A percentile compares a stretch with the other conserved stretches of the same genome.
phyloP scores from a whole-genome alignment of 2,329 filamentous ascomycete species.

The Samsoniella hepiali region DNA sequence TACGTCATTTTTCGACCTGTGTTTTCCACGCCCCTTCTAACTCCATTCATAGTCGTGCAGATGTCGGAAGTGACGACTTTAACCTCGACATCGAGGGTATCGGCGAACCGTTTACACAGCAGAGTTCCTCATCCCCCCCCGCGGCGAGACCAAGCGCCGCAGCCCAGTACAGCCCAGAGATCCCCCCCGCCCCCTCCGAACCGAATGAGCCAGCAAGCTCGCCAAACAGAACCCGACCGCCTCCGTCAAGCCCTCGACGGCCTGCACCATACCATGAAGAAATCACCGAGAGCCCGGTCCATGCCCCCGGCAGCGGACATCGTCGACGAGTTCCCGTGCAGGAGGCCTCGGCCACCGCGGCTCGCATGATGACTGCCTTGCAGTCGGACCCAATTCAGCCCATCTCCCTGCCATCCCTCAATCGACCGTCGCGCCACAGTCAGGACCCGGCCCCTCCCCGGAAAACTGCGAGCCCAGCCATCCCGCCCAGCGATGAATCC shows the following conservation, averaged over 20 bases:
- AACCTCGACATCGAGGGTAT: constrained; percentile 48
- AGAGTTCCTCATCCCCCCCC: not conserved
- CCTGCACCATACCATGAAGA: not conserved
- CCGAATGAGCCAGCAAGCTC: not conserved
- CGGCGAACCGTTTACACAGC: constrained; percentile 26
- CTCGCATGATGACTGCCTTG: constrained; percentile 42
- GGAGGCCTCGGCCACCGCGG: constrained; percentile 38
- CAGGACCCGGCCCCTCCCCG: not conserved
- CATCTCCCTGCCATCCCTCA: not conserved
- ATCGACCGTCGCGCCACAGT: not conserved
- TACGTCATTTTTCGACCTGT: constrained; percentile 35
- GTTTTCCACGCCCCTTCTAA: not conserved
- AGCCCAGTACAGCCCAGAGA: not conserved
- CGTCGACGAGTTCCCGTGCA: constrained; percentile 39
- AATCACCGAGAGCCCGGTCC: constrained; percentile 50
- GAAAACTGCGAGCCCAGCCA: not conserved
- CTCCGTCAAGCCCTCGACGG: not conserved
- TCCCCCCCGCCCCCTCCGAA: not conserved
- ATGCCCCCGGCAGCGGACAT: constrained; percentile 55
- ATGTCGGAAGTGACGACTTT: constrained; percentile 57
- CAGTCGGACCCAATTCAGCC: constrained; percentile 27
- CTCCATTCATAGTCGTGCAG: constrained; percentile 43
- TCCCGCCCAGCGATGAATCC: constrained; percentile 13
- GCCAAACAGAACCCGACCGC: not conserved
- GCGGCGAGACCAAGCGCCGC: not conserved